Percentiles rank a stretch among this genome's conserved stretches.
phyloP scores from a whole-genome alignment of 1,284 basidiomycete species.

The Clitocybe nebularis region DNA sequence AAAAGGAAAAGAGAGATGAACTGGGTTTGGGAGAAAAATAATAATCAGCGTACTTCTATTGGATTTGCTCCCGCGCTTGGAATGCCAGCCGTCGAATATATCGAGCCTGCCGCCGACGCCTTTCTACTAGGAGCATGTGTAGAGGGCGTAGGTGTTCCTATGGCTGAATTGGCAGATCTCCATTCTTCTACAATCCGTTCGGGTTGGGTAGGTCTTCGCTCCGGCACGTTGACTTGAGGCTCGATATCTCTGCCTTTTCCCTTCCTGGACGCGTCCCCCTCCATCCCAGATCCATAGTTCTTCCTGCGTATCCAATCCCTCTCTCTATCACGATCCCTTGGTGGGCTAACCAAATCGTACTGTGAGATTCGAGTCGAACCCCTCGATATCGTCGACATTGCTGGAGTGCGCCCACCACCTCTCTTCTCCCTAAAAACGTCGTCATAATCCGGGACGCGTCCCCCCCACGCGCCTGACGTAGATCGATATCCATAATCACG shows the following conservation, averaged over 20 bases:
- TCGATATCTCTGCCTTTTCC: neutral
- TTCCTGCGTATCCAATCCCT: neutral
- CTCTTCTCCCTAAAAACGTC: slow-evolving; percentile 4
- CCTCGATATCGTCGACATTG: slow-evolving; percentile 12
- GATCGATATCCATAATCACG: slow-evolving; percentile 3
- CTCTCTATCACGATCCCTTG: slow-evolving; percentile 5
- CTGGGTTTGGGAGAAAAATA: slow-evolving; percentile 4
- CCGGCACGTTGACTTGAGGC: neutral
- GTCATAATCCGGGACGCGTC: neutral
- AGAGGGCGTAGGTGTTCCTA: slow-evolving; percentile 1
- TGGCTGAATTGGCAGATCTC: slow-evolving; percentile 10
- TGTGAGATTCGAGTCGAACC: slow-evolving; percentile 18
- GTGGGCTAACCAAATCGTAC: slow-evolving; percentile 16
- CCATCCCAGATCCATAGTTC: neutral
- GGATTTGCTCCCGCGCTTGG: neutral
- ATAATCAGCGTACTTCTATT: slow-evolving; percentile 13
- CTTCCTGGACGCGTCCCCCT: neutral
- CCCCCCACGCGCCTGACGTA: neutral
- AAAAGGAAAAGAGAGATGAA: slow-evolving; percentile 1
- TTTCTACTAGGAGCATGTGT: slow-evolving; percentile 1
- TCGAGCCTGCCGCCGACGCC: neutral
- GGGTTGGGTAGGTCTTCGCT: neutral
- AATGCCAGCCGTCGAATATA: neutral
- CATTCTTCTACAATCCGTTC: slow-evolving; percentile 13
- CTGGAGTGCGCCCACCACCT: slow-evolving; percentile 8